Evolutionary conservation across 2,329 filamentous ascomycete genomes (phyloP).

Genomic region (Aspergillus thermomutatus): DNA sequence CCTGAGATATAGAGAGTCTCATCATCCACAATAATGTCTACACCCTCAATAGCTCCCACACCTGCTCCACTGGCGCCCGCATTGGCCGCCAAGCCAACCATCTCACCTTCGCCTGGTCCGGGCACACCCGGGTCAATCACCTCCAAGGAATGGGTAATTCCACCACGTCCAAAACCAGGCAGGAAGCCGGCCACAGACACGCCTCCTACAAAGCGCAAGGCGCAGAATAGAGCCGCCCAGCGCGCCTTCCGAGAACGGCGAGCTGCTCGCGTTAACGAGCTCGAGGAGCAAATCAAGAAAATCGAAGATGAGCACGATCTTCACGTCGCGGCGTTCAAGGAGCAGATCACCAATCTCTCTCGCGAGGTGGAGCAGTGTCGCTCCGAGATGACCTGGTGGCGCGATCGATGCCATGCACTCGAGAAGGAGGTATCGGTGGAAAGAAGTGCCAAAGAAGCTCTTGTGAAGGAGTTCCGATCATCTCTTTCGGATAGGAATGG

Average conservation of each 20-base stretch:
- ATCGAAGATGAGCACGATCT: slow-evolving; percentile 47
- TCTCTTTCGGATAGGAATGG: slow-evolving; percentile 23
- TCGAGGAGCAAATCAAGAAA: slow-evolving; percentile 51
- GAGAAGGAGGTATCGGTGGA: slow-evolving; percentile 58
- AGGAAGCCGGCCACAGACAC: slow-evolving; percentile 93
- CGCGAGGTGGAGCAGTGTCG: slow-evolving; percentile 64
- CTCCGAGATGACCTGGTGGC: slow-evolving; percentile 46
- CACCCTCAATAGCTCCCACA: slow-evolving; percentile 36
- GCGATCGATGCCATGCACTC: slow-evolving; percentile 56
- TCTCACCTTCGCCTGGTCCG: slow-evolving; percentile 38
- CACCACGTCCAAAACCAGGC: slow-evolving; percentile 81
- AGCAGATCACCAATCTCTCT: slow-evolving; percentile 56
- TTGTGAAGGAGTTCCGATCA: slow-evolving; percentile 41
- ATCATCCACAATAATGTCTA: slow-evolving; percentile 32
- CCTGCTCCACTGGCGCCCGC: slow-evolving; percentile 36
- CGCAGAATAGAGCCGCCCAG: slow-evolving; percentile 90
- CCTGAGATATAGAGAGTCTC: slow-evolving; percentile 4
- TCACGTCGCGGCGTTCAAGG: slow-evolving; percentile 50
- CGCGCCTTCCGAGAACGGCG: slow-evolving; percentile 84
- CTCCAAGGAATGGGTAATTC: slow-evolving; percentile 81
- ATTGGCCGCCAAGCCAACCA: slow-evolving; percentile 38
- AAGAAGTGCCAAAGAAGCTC: slow-evolving; percentile 41
- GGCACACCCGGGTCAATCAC: slow-evolving; percentile 57
- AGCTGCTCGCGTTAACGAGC: slow-evolving; percentile 74
- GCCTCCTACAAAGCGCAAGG: slow-evolving; percentile 87